Conservation (phyloP, 2,329 filamentous ascomycete species). For the Tolypocladium cylindrosporum region DNA sequence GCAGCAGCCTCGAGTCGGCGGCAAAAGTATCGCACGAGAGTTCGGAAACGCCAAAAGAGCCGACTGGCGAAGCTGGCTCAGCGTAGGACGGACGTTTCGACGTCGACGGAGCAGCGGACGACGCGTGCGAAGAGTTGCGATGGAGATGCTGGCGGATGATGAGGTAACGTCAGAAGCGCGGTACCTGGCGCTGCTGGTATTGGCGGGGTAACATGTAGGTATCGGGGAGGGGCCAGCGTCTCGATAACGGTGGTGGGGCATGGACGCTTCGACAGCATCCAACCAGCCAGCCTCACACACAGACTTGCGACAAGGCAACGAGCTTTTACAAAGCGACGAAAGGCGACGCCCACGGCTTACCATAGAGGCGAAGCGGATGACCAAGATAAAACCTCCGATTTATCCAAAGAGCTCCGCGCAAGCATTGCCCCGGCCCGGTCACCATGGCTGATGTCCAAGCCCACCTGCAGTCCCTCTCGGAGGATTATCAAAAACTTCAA, state of each 20-base stretch:
- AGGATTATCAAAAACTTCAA: constrained; percentile 82
- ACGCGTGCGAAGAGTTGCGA: neutral
- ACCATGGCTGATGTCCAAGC: constrained; percentile 65
- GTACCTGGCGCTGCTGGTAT: constrained; percentile 10
- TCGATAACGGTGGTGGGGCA: constrained; percentile 1
- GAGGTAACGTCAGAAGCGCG: constrained; percentile 3
- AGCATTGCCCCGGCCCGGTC: neutral
- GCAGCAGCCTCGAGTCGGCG: neutral
- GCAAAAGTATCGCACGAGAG: neutral
- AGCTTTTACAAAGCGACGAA: neutral
- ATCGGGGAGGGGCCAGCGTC: constrained; percentile 14
- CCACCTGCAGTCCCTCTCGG: constrained; percentile 70
- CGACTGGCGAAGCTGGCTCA: neutral
- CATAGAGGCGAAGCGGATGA: neutral
- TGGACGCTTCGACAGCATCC: neutral
- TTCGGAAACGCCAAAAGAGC: neutral
- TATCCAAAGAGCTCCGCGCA: neutral
- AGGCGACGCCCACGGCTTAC: neutral
- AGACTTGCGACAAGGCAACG: neutral
- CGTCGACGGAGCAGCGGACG: neutral
- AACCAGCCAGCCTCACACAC: neutral
- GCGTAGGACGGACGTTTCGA: neutral
- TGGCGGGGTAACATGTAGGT: constrained; percentile 30
- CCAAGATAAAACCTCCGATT: neutral
- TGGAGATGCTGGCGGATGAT: neutral